A percentile compares a stretch with the other conserved stretches of the same genome.
These are phyloP conservation scores for Cercospora janseana DNA, from an alignment of 2,329 filamentous ascomycete genomes.

Conservation along the genomic window DNA sequence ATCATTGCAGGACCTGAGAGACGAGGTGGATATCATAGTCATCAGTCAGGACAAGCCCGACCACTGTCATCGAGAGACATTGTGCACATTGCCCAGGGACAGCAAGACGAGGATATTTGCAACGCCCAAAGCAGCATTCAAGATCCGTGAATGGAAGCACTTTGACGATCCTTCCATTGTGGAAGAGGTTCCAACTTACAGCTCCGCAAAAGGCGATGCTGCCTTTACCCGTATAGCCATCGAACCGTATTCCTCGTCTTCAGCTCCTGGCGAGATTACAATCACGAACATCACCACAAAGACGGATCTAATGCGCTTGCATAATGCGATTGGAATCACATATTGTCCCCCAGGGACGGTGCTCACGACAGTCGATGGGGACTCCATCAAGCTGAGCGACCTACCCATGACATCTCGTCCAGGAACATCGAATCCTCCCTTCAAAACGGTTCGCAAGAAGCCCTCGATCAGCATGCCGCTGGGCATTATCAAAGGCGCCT, in stretches of 20 bases:
- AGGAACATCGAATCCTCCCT: not conserved
- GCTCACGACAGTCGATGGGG: constrained; percentile 37
- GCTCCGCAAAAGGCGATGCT: constrained; percentile 36
- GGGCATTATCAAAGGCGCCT: constrained; percentile 12
- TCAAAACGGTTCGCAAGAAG: constrained; percentile 12
- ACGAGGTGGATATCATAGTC: constrained; percentile 56
- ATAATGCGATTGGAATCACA: constrained; percentile 69
- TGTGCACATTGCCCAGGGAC: constrained; percentile 60
- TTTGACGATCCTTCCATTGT: constrained; percentile 54
- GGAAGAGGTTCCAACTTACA: constrained; percentile 46
- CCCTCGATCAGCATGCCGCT: constrained; percentile 13
- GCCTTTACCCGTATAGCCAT: constrained; percentile 54
- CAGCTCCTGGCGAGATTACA: constrained; percentile 65
- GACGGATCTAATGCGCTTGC: constrained; percentile 59
- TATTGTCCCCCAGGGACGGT: constrained; percentile 59
- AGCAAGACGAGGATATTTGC: constrained; percentile 64
- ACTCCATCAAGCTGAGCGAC: constrained; percentile 40
- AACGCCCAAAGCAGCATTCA: constrained; percentile 62
- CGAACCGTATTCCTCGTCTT: constrained; percentile 52
- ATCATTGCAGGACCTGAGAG: constrained; percentile 54
- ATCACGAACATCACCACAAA: constrained; percentile 65
- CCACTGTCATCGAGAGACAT: constrained; percentile 68
- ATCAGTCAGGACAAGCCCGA: constrained; percentile 64
- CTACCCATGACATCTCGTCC: constrained; percentile 35
- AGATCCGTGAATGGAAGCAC: constrained; percentile 66